These are phyloP conservation scores for Thelonectria blattea DNA, from an alignment of 2,329 filamentous ascomycete species.

Conservation along the genomic window DNA sequence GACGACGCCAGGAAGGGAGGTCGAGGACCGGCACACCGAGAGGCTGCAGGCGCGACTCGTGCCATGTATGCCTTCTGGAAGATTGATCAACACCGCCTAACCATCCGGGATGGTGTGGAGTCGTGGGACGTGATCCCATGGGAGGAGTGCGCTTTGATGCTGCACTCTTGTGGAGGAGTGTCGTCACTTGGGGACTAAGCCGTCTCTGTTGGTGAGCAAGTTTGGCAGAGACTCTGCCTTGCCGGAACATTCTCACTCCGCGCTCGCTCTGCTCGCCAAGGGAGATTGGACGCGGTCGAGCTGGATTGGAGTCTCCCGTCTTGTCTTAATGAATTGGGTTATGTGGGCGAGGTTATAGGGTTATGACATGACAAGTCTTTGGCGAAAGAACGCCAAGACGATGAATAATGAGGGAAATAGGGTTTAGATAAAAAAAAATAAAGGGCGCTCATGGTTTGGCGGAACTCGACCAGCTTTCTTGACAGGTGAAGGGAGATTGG, in stretches of 20 bases:
- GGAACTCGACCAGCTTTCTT: neutral
- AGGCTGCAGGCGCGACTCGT: constrained; percentile 70
- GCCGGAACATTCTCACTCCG: neutral
- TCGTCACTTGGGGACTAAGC: neutral
- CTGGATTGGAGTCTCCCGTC: neutral
- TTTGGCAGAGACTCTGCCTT: neutral
- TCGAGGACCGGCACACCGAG: constrained; percentile 62
- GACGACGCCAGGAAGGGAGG: constrained; percentile 66
- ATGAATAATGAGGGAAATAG: constrained; percentile 4
- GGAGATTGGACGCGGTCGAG: neutral
- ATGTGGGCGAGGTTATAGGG: neutral
- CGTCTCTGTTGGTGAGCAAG: neutral
- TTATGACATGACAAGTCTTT: neutral
- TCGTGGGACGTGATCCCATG: constrained; percentile 70
- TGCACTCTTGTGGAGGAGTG: neutral
- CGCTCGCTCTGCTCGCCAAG: neutral
- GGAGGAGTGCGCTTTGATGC: constrained; percentile 41
- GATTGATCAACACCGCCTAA: constrained; percentile 73
- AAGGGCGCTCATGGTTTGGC: constrained; percentile 13
- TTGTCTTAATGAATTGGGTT: neutral
- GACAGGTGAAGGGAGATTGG: neutral
- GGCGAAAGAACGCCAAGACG: neutral
- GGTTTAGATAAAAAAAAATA: constrained; percentile 22
- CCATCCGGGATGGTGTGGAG: constrained; percentile 68
- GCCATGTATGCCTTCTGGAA: constrained; percentile 70